Percentiles rank a stretch among this genome's conserved stretches.
These are phyloP conservation scores for Myxozyma sirexii DNA, from an alignment of 805 yeast genomes.

Conservation along the genomic window DNA sequence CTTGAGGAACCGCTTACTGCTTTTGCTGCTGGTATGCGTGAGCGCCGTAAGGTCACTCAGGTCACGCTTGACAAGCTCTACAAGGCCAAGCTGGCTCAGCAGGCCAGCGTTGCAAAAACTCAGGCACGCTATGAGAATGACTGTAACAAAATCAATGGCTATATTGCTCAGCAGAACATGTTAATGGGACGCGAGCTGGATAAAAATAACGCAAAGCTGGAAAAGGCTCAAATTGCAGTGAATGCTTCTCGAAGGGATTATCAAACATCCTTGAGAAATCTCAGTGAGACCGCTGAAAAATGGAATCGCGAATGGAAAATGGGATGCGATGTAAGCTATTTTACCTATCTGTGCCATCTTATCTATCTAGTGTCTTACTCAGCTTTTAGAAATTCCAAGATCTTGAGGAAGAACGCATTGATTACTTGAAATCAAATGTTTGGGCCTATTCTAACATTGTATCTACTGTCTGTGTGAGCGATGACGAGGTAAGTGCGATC, in stretches of 20 bases:
- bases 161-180: conserved; percentile 62
- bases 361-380: not conserved
- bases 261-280: conserved; percentile 55
- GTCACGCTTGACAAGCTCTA: conserved; percentile 58
- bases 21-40: conserved; percentile 55
- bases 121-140: conserved; percentile 57
- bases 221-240: conserved; percentile 51
- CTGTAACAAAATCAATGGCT: conserved; percentile 60
- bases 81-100: conserved; percentile 48
- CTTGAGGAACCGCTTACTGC: conserved; percentile 56
- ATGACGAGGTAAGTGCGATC: conserved; percentile 51
- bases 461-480: conserved; percentile 74
- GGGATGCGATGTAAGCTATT: conserved; percentile 49
- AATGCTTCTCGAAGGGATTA: conserved; percentile 53
- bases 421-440: conserved; percentile 65
- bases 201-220: conserved; percentile 57
- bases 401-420: conserved; percentile 72
- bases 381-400: conserved; percentile 53
- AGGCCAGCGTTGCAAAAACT: conserved; percentile 42
- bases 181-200: conserved; percentile 76
- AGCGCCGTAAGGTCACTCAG: conserved; percentile 60
- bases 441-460: conserved; percentile 79
- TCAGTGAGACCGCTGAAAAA: conserved; percentile 58
- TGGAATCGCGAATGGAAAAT: conserved; percentile 76
- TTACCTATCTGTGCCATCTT: not conserved